Percentiles rank a stretch among this genome's conserved stretches.
These are phyloP conservation scores for Claviceps africana DNA, from an alignment of 2,329 filamentous ascomycete species.

Conservation along the genomic window DNA sequence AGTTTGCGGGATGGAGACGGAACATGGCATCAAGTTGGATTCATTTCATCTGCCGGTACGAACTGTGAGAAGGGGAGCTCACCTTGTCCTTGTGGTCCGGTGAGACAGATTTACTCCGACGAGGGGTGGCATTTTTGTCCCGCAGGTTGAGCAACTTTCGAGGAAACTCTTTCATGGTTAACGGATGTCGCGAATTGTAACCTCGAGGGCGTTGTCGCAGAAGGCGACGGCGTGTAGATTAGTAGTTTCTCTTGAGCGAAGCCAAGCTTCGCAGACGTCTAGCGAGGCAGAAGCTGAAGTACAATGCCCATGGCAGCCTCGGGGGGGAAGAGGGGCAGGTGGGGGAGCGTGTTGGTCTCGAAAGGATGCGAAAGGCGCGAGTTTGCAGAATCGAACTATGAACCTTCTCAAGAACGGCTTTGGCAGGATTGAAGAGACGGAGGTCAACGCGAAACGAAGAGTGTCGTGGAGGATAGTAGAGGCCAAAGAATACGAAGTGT, in stretches of 20 bases:
- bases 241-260: slow-evolving; percentile 1
- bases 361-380: not conserved
- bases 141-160: slow-evolving; percentile 58
- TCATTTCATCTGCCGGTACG: not conserved
- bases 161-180: slow-evolving; percentile 37
- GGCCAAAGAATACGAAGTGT: not conserved
- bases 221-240: not conserved
- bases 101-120: slow-evolving; percentile 41
- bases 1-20: no score
- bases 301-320: slow-evolving; percentile 17
- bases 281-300: slow-evolving; percentile 18
- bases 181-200: not conserved
- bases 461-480: not conserved
- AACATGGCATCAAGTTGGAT: no score
- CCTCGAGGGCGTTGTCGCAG: not conserved
- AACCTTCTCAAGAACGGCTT: not conserved
- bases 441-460: not conserved
- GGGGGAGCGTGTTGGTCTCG: no score
- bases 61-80: slow-evolving; percentile 9
- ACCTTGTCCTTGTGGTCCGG: slow-evolving; percentile 35
- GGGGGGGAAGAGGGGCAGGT: not conserved
- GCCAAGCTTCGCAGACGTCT: slow-evolving; percentile 15
- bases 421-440: not conserved
- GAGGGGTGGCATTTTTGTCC: slow-evolving; percentile 45
- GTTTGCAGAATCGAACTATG: not conserved